Evolutionary conservation across 805 yeast species (phyloP).

Genomic region (Metschnikowia sp.): DNA sequence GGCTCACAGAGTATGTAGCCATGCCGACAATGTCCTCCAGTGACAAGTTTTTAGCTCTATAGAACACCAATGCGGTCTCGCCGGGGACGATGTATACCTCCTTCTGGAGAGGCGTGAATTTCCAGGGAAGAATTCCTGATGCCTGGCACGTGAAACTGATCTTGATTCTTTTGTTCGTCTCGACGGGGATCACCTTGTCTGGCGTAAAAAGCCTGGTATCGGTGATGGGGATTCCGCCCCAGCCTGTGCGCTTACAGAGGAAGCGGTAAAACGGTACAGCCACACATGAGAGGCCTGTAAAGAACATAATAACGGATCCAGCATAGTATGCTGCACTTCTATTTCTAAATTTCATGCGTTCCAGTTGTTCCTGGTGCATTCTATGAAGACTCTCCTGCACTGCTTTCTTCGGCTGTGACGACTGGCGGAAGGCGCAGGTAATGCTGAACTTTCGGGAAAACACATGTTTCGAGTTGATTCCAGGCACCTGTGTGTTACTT

Average conservation of each 20-base stretch:
- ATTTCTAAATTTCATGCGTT: slow-evolving; percentile 34
- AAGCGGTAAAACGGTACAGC: slow-evolving; percentile 93
- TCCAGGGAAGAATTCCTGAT: slow-evolving; percentile 90
- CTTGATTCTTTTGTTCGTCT: slow-evolving; percentile 73
- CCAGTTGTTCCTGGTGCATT: slow-evolving; percentile 23
- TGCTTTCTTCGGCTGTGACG: slow-evolving; percentile 1
- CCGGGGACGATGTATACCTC: slow-evolving; percentile 94
- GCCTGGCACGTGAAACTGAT: slow-evolving; percentile 92
- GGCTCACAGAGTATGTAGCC: slow-evolving; percentile 97
- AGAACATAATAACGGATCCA: slow-evolving; percentile 63
- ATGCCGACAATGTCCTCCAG: slow-evolving; percentile 92
- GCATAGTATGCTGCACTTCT: slow-evolving; percentile 63
- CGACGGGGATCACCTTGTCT: slow-evolving; percentile 85
- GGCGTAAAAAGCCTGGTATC: slow-evolving; percentile 77
- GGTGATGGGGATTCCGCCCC: slow-evolving; percentile 93
- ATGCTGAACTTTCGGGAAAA: slow-evolving; percentile 1
- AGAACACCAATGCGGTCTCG: slow-evolving; percentile 95
- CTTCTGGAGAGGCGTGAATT: slow-evolving; percentile 87
- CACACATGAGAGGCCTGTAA: slow-evolving; percentile 77
- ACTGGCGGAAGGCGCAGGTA: slow-evolving; percentile 1
- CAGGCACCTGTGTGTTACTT: neutral
- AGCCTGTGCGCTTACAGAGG: slow-evolving; percentile 91
- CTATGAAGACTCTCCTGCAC: slow-evolving; percentile 7
- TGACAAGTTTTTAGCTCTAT: slow-evolving; percentile 82
- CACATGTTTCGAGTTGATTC: neutral